Evolutionary conservation across 345 rosid species (phyloP).

Genomic region (Acer yangbiense): DNA sequence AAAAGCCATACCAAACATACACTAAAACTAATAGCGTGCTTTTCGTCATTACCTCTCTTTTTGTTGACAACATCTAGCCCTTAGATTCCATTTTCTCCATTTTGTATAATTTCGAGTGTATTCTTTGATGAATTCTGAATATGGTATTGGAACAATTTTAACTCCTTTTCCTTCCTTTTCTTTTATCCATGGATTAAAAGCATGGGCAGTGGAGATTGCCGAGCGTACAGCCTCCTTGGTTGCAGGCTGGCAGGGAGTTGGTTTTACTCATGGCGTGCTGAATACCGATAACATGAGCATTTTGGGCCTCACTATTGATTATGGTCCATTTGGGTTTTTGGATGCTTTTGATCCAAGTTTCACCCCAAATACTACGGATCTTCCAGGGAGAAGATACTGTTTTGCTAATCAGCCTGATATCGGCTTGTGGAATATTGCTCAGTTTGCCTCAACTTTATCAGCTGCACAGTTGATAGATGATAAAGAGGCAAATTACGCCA

Average conservation of each 20-base stretch:
- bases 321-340: constrained; percentile 97
- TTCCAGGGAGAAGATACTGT: constrained; percentile 95
- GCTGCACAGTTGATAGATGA: constrained; percentile 76
- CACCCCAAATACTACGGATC: constrained; percentile 98
- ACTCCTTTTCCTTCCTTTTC: constrained; percentile 5
- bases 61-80: neutral
- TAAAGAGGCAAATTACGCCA: constrained; percentile 82
- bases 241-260: constrained; percentile 97
- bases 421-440: constrained; percentile 91
- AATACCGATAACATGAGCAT: constrained; percentile 99
- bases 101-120: neutral
- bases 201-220: constrained; percentile 91
- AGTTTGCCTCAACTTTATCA: constrained; percentile 66
- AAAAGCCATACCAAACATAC: too few relatives aligned
- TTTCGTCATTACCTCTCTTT: neutral
- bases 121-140: constrained; percentile 5
- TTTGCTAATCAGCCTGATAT: constrained; percentile 98
- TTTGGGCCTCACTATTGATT: constrained; percentile 92
- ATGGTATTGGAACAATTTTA: constrained; percentile 15
- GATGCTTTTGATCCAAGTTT: constrained; percentile 98
- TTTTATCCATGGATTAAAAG: constrained; percentile 41
- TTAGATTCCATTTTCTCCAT: neutral
- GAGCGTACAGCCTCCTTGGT: constrained; percentile 86
- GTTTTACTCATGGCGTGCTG: constrained; percentile 97
- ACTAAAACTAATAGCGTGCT: neutral